These are phyloP conservation scores for Chrysochromulina tobinii DNA, from an alignment of 78 protist genomes.

Conservation along the genomic window DNA sequence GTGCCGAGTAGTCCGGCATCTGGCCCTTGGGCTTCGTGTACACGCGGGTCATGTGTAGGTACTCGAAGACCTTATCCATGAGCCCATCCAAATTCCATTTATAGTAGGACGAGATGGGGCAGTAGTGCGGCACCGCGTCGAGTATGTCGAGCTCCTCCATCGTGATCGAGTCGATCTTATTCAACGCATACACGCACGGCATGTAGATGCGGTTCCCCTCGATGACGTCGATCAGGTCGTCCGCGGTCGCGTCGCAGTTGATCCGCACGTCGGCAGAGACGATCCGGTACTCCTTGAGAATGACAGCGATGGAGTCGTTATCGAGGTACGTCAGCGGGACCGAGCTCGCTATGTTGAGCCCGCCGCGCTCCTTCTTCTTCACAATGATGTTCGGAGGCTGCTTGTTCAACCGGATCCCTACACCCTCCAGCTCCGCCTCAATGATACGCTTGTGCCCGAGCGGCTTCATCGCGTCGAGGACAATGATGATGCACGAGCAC, in stretches of 20 bases:
- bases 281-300: constrained; percentile 87
- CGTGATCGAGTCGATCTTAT: constrained; percentile 94
- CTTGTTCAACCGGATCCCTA: constrained; percentile 98
- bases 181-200: constrained; percentile 94
- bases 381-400: constrained; percentile 90
- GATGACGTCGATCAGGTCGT: constrained; percentile 97
- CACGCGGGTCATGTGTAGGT: constrained; percentile 85
- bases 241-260: constrained; percentile 84
- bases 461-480: constrained; percentile 95
- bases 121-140: constrained; percentile 55
- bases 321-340: neutral
- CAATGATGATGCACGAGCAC: constrained; percentile 91
- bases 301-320: constrained; percentile 37
- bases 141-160: constrained; percentile 77
- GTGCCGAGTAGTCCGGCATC: constrained; percentile 96
- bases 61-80: constrained; percentile 83
- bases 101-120: constrained; percentile 74
- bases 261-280: constrained; percentile 88
- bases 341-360: constrained; percentile 73
- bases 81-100: constrained; percentile 97
- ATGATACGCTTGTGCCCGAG: constrained; percentile 86
- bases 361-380: constrained; percentile 94
- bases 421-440: constrained; percentile 95
- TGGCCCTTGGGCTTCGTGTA: constrained; percentile 98
- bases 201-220: constrained; percentile 90